Base-by-base conservation (phyloP, 192 early-diverging fungal genomes). In the Coemansia sp. region DNA sequence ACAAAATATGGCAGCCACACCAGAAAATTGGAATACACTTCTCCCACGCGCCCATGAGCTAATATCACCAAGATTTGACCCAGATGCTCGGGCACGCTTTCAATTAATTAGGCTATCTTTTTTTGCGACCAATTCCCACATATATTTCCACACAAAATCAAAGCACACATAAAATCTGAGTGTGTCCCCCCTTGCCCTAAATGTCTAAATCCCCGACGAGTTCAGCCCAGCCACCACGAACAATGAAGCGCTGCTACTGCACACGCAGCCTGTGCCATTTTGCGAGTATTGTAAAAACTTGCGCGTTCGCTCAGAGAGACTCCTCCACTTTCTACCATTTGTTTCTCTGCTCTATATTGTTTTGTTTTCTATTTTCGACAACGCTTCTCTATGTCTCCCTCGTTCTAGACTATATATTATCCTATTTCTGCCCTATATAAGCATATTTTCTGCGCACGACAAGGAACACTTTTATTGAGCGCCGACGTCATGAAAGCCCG, bases 401-500 rank as follows among this genome's bases (percentile, higher is more conserved):
- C 24, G 24, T 46, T 46, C 50, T 50, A 7, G 5, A 61, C 4
- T 34, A 61, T 53, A 50, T 33, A 39, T 39, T 54, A 42, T 31
- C 65, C 54, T 66, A 59, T 36, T 39, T 19, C 44, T 62, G 21
- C 31, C 19, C 48, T 36, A 13, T 70, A 44, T n/a, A 24, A n/a
- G 21, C 17, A 27, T 10, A 16, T 16, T 45, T 63, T 33, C 39
- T 62, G 19, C 10, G 37, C 41, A 62, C 40, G 42, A 33, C 40
- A 14, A 41, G 11, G 40, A 41, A 14, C 40, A 41, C 45, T 46
- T 54, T 46, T 35, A 5, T 54, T 31, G 11, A 54, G 51, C 13
- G 36, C 41, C 24, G 50, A 19, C 35, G 45, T 4, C 13, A 67
- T 66, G 64, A 42, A 37, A 37, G 50, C 60, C 40, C 51, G 59